Base-by-base conservation (phyloP, 2,329 filamentous ascomycete species). In the Botrytis byssoidea region DNA sequence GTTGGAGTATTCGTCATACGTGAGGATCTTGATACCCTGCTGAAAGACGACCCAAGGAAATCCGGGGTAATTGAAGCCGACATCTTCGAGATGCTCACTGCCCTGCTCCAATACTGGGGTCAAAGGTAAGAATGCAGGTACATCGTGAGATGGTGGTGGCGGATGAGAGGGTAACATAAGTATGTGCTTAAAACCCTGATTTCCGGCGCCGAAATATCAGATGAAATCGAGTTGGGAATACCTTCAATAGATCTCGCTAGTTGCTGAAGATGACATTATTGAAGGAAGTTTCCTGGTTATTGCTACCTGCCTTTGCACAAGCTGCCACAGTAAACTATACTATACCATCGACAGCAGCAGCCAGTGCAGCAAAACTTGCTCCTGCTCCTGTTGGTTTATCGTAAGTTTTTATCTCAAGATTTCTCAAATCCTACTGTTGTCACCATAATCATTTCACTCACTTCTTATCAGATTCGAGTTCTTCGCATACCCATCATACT, bases 401-500 rank as follows among this genome's bases (percentile, higher is more conserved):
- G 83, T 86, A 77, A 77, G 84, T 80, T 20, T 25, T 9, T 3
- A 12, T 18, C 37, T 20, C 10, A 42, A 25, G 22, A 51, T n/a
- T 20, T 40, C 37, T 57, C 73, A 32, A 42, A 67, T 20, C n/a
- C 35, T 16, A 40, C 12, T 46, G 0, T 10, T 48, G 16, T 20
- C 40, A 4, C 14, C 42, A 29, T 57, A 12, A 4, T 12, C 22
- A 44, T 10, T 20, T 14, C 14, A 42, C 25, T 46, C 16, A 74
- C 16, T 46, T 60, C n/a, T 40, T 22, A 44, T 0, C 55, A 86
- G 85, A 1, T 84, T 88, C 71, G 86, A 89, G 70, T 89, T 89
- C 80, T 89, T 89, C 75, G 82, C 86, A 0, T 89, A 87, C 70
- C 88, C 88, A 0, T 84, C 82, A 0, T 89, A 89, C 78, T 85